Base-by-base conservation (phyloP, 768 basidiomycete species). In the Tulasnella sp. region DNA sequence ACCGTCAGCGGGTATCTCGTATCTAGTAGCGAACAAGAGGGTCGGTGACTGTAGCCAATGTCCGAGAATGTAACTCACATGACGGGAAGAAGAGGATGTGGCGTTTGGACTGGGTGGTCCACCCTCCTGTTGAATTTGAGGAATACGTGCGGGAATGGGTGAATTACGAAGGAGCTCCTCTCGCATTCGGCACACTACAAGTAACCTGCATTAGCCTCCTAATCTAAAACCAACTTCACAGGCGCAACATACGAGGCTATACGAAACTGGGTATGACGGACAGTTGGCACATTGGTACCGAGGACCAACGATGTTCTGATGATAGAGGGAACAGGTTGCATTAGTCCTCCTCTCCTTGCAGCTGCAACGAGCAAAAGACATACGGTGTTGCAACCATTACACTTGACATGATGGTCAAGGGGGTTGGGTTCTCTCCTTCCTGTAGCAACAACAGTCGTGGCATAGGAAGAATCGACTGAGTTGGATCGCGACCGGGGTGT, bases 271-370 rank as follows among this genome's bases (percentile, higher is more conserved):
- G 51, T 86, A 86, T 5, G 95, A 95, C 0, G 94, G 89, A 81
- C 96, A 98, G 79, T 91, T 92, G 18, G 92, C 94, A 82, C 96
- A 98, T 82, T 98, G 96, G 83, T 92, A 98, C 61, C 96, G 87
- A 70, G 88, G 85, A 6, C 96, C 95, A 74, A 90, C 83, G 77
- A 97, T 95, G 37, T 86, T 84, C 93, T 95, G 81, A 79, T 20
- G 20, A 20, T 23, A 75, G 37, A 13, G 29, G 3, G 13, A 57
- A 57, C n/a, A 9, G 55, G 23, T 1, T 23, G n/a, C n/a, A 32
- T 32, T n/a, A 57, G 40, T 6, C 0, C 16, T 29, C 18, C 23
- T 5, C 2, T 15, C 26, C 13, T 77, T 10, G 73, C n/a, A 16
- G 23, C 13, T 18, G 32, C 35, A 42, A 10, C 10, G 42, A n/a